Base-by-base conservation (phyloP, 352 stramenopile genomes). In the Lagenidium giganteum region DNA sequence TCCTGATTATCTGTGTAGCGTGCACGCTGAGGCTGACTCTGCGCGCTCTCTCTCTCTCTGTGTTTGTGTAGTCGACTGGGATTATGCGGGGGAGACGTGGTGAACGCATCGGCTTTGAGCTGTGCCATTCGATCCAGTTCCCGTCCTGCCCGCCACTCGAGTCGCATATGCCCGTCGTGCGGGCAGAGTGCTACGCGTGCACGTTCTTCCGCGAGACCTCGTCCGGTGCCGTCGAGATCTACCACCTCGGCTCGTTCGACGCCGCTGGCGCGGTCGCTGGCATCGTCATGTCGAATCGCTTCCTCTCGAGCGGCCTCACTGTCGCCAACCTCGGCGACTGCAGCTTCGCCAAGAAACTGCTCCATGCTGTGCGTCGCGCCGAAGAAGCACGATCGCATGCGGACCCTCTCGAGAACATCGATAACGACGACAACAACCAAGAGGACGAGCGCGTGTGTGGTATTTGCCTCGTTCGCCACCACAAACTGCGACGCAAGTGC, bases 111-210 rank as follows among this genome's bases (percentile, higher is more conserved):
- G 76, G 76, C 4, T 86, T 65, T 55, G 63, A 85, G 11, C 33
- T 88, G 18, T 47, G 74, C 5, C 76, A 88, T 47, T 79, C 70
- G n/a, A 61, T 86, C 12, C 64, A 81, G 27, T 83, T 82, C 33
- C 43, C 55, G 33, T 59, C 80, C 48, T 83, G 71, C 5, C 67
- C 61, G 17, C 14, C 42, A 25, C 56, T 80, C n/a, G n/a, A n/a
- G n/a, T n/a, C n/a, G n/a, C n/a, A n/a, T n/a, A n/a, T n/a, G n/a
- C n/a, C 70, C 18, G 65, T 86, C 5, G 63, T 85, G n/a, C 61
- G 77, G 26, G 74, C 57, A 13, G 70, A 86, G 52, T 55, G 87
- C 44, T 81, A 72, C 44, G 63, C 71, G 38, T 85, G 73, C 46
- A 83, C 57, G 21, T 76, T 89, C 42, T 89, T 85, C 41, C 54